phyloP scores from a whole-genome alignment of 805 yeast genomes.

The Starmerella tilneyi region DNA sequence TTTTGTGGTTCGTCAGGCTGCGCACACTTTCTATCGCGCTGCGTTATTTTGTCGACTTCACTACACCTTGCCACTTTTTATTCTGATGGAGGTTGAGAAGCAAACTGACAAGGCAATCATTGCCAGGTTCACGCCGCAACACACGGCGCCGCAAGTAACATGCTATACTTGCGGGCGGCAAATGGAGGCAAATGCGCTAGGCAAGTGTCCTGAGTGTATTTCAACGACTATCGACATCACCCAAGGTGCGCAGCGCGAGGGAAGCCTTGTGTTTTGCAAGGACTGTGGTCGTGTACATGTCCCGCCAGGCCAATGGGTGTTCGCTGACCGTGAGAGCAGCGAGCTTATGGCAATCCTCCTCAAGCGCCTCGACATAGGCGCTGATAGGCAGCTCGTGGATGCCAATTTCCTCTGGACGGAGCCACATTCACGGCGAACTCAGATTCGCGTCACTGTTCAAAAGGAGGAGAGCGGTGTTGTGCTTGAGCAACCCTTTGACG shows the following conservation, averaged over 20 bases:
- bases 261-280: constrained; percentile 76
- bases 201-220: constrained; percentile 93
- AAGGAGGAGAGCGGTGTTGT: constrained; percentile 92
- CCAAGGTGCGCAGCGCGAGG: constrained; percentile 79
- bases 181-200: constrained; percentile 87
- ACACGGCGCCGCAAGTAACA: constrained; percentile 62
- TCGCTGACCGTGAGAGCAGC: constrained; percentile 79
- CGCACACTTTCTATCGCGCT: too few species aligned
- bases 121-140: constrained; percentile 29
- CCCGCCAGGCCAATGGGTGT: constrained; percentile 89
- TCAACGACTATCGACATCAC: constrained; percentile 85
- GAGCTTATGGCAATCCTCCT: constrained; percentile 80
- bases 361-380: constrained; percentile 70
- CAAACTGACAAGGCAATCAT: constrained; percentile 19
- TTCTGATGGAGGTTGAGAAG: constrained; percentile 8
- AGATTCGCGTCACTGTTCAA: constrained; percentile 85
- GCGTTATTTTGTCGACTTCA: too few species aligned
- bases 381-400: constrained; percentile 73
- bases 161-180: constrained; percentile 97
- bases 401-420: constrained; percentile 98
- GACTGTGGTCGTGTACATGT: constrained; percentile 85
- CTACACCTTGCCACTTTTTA: too few species aligned
- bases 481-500: constrained; percentile 88
- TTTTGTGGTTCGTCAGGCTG: too few species aligned
- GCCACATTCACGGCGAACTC: constrained; percentile 93